Percentiles rank a stretch among this genome's conserved stretches.
Conservation (phyloP, 352 stramenopile species). For the Pythium periplocum region DNA sequence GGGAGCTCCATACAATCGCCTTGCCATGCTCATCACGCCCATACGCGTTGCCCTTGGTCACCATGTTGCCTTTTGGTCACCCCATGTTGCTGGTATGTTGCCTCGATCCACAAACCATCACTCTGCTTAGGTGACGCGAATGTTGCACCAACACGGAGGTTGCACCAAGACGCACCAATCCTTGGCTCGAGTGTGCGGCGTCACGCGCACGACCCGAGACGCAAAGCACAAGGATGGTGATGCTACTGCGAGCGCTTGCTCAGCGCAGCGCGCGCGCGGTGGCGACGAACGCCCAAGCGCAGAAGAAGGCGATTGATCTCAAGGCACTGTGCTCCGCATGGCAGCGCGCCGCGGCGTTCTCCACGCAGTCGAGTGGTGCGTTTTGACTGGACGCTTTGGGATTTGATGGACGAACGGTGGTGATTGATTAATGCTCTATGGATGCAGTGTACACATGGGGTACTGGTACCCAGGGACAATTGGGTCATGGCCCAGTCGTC, state of each 20-base stretch:
- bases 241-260: constrained; percentile 39
- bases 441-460: constrained; percentile 78
- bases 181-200: constrained; percentile 8
- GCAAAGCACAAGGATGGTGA: constrained; percentile 34
- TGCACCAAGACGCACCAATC: neutral
- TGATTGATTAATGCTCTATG: constrained; percentile 1
- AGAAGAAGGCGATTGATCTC: constrained; percentile 11
- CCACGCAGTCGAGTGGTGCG: constrained; percentile 63
- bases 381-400: neutral
- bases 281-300: constrained; percentile 9
- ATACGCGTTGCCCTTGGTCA: constrained; percentile 37
- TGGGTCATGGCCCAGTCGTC: constrained; percentile 73
- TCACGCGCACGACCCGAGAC: neutral
- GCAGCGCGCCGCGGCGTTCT: constrained; percentile 24
- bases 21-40: constrained; percentile 35
- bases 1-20: constrained; percentile 59
- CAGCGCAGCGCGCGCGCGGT: constrained; percentile 17
- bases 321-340: constrained; percentile 15
- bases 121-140: constrained; percentile 14
- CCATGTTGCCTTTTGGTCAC: constrained; percentile 14
- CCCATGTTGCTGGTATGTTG: neutral
- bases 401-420: no score
- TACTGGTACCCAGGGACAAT: constrained; percentile 76
- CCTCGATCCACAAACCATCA: constrained; percentile 6
- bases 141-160: constrained; percentile 19